These are phyloP conservation scores for Fagopyrum tataricum DNA, from an alignment of 148 eudicot species.

Conservation along the genomic window DNA sequence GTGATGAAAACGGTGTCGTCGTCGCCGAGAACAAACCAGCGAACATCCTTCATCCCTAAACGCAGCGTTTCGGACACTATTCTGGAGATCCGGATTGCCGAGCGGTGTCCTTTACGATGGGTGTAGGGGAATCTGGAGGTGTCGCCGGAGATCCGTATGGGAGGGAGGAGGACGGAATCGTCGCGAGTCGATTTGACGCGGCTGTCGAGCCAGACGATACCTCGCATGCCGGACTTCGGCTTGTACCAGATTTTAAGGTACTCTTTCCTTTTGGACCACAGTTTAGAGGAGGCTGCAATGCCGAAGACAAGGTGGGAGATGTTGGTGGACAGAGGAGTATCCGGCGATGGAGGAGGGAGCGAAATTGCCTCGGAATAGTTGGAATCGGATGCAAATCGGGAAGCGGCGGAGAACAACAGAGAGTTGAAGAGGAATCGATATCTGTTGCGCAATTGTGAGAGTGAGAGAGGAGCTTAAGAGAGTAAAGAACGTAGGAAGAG, in stretches of 20 bases:
- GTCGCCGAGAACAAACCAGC: constrained; percentile 89
- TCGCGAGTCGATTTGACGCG: constrained; percentile 22
- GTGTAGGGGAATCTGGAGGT: constrained; percentile 51
- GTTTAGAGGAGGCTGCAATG: constrained; percentile 72
- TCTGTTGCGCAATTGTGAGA: neutral
- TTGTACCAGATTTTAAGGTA: constrained; percentile 85
- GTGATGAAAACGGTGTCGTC: constrained; percentile 84
- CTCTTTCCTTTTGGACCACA: constrained; percentile 62
- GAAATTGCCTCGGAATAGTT: neutral
- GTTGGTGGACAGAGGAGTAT: constrained; percentile 25
- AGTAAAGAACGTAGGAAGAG: neutral
- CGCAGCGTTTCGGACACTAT: constrained; percentile 69
- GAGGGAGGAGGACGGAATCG: constrained; percentile 30
- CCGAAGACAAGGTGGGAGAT: constrained; percentile 72
- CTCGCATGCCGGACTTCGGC: constrained; percentile 42
- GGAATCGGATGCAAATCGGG: neutral
- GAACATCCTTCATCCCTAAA: constrained; percentile 43
- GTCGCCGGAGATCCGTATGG: constrained; percentile 47
- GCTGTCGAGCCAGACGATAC: constrained; percentile 61
- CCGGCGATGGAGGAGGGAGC: neutral
- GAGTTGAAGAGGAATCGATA: neutral
- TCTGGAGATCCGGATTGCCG: constrained; percentile 79
- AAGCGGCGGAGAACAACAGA: neutral
- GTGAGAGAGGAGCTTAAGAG: neutral
- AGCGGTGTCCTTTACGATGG: constrained; percentile 68